phyloP scores from a whole-genome alignment of 2,329 filamentous ascomycete genomes.

The Chaetomiaceae sp. region DNA sequence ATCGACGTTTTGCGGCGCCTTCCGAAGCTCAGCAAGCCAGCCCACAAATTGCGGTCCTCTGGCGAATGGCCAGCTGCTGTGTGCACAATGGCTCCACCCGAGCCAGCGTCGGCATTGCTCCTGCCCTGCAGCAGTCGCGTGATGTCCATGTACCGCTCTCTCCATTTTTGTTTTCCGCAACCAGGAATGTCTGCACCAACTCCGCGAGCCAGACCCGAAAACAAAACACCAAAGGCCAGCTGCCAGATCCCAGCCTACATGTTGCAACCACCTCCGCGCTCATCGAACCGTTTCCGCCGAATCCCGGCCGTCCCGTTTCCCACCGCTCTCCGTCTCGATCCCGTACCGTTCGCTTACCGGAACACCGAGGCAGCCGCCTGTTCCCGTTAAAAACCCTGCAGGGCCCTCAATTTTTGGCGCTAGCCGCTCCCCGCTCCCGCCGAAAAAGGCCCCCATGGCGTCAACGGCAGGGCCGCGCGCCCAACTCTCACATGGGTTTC shows the following conservation, averaged over 20 bases:
- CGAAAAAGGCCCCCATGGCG: background rate
- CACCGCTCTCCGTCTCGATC: no score
- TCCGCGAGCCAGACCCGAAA: background rate
- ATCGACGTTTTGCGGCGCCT: no score
- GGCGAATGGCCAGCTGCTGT: background rate
- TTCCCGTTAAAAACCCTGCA: no score
- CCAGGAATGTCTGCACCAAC: background rate
- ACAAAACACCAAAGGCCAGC: background rate
- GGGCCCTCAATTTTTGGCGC: no score
- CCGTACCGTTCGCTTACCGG: no score
- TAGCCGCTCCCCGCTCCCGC: background rate
- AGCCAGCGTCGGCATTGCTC: background rate
- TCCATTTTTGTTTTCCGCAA: background rate
- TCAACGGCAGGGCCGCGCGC: background rate
- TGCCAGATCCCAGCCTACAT: background rate
- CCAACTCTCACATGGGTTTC: background rate
- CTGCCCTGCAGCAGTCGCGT: conserved; percentile 3
- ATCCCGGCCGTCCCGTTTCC: no score
- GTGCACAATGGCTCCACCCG: background rate
- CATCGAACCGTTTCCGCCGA: no score
- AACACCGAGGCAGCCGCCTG: no score
- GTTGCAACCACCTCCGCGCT: no score
- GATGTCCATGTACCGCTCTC: background rate
- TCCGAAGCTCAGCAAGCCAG: no score
- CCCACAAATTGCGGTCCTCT: background rate